These are phyloP conservation scores for Fusarium sp. DNA, from an alignment of 2,329 filamentous ascomycete species.

Conservation along the genomic window DNA sequence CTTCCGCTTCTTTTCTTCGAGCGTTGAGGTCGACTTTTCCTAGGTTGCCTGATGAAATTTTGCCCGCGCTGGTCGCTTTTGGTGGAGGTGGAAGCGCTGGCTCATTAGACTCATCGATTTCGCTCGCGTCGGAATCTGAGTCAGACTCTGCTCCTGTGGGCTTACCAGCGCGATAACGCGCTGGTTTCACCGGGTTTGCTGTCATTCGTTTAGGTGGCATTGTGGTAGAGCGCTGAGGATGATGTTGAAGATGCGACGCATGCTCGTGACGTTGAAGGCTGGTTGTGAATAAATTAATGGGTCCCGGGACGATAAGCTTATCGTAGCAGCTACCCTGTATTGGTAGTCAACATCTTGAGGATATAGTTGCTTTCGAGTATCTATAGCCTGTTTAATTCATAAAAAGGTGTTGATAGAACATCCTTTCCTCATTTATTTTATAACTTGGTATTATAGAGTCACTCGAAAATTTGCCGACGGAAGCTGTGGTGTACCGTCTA, in stretches of 20 bases:
- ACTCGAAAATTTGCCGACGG: background rate
- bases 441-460: background rate
- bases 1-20: slow-evolving; percentile 56
- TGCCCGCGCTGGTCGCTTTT: slow-evolving; percentile 65
- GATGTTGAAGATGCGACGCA: slow-evolving; percentile 14
- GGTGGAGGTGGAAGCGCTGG: slow-evolving; percentile 62
- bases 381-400: background rate
- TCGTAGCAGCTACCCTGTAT: slow-evolving; percentile 28
- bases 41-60: slow-evolving; percentile 61
- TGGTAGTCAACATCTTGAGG: background rate
- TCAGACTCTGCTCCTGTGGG: slow-evolving; percentile 65
- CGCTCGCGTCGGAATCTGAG: slow-evolving; percentile 62
- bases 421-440: background rate
- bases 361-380: background rate
- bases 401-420: background rate
- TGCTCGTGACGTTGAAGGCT: slow-evolving; percentile 35
- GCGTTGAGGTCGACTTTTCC: slow-evolving; percentile 63
- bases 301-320: slow-evolving; percentile 29
- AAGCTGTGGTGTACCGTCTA: background rate
- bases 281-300: slow-evolving; percentile 29
- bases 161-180: slow-evolving; percentile 89
- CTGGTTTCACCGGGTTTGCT: slow-evolving; percentile 83
- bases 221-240: slow-evolving; percentile 11
- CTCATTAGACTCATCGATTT: slow-evolving; percentile 49
- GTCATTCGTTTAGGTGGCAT: slow-evolving; percentile 90